A percentile compares a stretch with the other conserved stretches of the same genome.
These are phyloP conservation scores for Fusarium sp. DNA, from an alignment of 2,329 filamentous ascomycete species.

Conservation along the genomic window DNA sequence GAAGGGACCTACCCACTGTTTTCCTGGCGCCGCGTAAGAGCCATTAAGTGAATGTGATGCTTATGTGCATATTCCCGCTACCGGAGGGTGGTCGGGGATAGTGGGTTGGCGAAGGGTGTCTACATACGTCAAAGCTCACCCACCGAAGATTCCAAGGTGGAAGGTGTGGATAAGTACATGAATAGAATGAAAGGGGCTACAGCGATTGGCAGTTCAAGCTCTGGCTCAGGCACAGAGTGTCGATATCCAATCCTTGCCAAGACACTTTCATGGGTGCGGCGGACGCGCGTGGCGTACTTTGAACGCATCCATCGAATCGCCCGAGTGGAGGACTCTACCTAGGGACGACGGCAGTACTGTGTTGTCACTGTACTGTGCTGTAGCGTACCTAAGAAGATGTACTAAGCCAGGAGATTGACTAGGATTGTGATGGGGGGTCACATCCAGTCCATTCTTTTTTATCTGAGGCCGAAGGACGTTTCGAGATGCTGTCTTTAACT, in stretches of 20 bases:
- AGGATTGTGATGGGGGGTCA: conserved; percentile 21
- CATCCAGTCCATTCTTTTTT: conserved; percentile 25
- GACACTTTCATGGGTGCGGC: conserved; percentile 7
- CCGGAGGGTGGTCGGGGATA: neutral
- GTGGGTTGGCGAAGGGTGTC: neutral
- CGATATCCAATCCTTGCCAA: conserved; percentile 21
- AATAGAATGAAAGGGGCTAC: conserved; percentile 14
- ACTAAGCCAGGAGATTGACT: conserved; percentile 3
- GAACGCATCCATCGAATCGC: conserved; percentile 31
- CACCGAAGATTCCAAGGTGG: neutral
- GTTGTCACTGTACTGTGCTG: neutral
- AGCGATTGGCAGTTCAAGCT: conserved; percentile 4
- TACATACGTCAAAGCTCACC: conserved; percentile 1
- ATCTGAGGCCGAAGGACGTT: conserved; percentile 22
- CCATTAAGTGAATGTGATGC: neutral
- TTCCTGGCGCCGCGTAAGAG: conserved; percentile 19
- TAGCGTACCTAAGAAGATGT: neutral
- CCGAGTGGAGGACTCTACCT: conserved; percentile 17
- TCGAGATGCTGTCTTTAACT: conserved; percentile 14
- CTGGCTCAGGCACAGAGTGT: neutral
- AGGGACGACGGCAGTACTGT: neutral
- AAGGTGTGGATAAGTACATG: neutral
- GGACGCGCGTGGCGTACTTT: conserved; percentile 32
- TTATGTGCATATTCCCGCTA: neutral
- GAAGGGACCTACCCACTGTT: conserved; percentile 13